Evolutionary conservation across 2,329 filamentous ascomycete genomes (phyloP), one percentile per base, ranked within the genome.

Genomic region (Penicillium palitans): DNA sequence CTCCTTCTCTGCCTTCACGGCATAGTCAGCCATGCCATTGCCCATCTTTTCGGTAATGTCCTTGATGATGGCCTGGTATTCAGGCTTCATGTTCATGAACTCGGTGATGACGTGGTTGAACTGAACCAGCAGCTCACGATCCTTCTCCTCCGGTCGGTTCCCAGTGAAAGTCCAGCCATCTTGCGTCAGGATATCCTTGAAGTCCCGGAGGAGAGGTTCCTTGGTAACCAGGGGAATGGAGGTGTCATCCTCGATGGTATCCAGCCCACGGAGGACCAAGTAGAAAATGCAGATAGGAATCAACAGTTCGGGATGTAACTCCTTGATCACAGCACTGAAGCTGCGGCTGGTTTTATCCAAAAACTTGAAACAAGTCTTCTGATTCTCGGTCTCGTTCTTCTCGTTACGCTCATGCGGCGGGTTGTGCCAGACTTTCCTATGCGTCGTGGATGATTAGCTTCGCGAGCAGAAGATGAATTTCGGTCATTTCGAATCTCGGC

Each of bases 161-260:
- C 87, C 91, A 57, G 85, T 84, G 73, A 93, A 99, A 6, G 85
- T 96, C 95, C 95, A 99, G 53, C 91, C 93, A 64, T 96, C 90
- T 63, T 88, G 77, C 66, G 91, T 88, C 70, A 98, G 83, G 64
- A 88, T 83, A 55, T 89, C 79, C 72, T 96, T 81, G 76, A 99
- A 99, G 47, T 89, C 82, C 61, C 93, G 87, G 61, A 99, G 81
- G 57, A 97, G 78, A 2, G 92, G 91, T 71, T 96, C 90, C 80
- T 99, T 99, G 71, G 84, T 87, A 64, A 85, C 83, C 40, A 93
- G 79, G 3, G 89, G 81, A 60, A 99, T 88, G 6, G 92, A 96
- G 87, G 97, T 98, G 77, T 99, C 95, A 81, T 99, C 95, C 78
- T 99, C 95, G 60, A 99, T 90, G n/a, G 95, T 99, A 76, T 99